phyloP scores from a whole-genome alignment of 2,329 filamentous ascomycete genomes.

The Fusarium heterosporum region DNA sequence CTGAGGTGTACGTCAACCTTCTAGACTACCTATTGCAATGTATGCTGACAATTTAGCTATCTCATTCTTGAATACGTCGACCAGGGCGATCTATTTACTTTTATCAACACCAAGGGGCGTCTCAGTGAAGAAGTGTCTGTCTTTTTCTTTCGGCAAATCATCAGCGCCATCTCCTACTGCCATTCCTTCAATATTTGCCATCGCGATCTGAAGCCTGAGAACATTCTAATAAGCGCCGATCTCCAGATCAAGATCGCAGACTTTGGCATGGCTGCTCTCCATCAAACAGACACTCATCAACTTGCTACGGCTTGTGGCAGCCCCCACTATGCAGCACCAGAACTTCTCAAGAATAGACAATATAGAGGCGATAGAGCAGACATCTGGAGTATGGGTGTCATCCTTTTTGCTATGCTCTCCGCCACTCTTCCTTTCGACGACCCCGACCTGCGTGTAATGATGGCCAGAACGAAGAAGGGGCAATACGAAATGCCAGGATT shows the following conservation, averaged over 20 bases:
- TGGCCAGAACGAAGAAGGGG: slow-evolving; percentile 69
- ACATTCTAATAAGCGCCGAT: slow-evolving; percentile 84
- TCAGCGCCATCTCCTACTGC: slow-evolving; percentile 91
- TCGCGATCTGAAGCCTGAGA: slow-evolving; percentile 95
- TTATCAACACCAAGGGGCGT: slow-evolving; percentile 80
- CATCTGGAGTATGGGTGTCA: slow-evolving; percentile 94
- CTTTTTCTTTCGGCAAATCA: slow-evolving; percentile 90
- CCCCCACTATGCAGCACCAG: slow-evolving; percentile 95
- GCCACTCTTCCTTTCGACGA: slow-evolving; percentile 87
- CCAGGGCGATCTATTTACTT: slow-evolving; percentile 82
- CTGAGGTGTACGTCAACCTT: slow-evolving; percentile 79
- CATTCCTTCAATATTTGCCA: slow-evolving; percentile 96
- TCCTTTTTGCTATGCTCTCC: slow-evolving; percentile 87
- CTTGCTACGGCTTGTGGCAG: slow-evolving; percentile 94
- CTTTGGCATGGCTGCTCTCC: slow-evolving; percentile 95
- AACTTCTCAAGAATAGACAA: slow-evolving; percentile 80
- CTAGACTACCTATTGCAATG: neutral
- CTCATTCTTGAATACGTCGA: slow-evolving; percentile 94
- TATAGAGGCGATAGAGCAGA: slow-evolving; percentile 91
- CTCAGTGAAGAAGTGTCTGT: slow-evolving; percentile 84
- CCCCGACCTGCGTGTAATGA: slow-evolving; percentile 70
- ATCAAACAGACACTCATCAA: slow-evolving; percentile 81
- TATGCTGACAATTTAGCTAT: slow-evolving; percentile 69
- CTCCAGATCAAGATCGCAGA: slow-evolving; percentile 93
- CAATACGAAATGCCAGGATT: slow-evolving; percentile 70